These are phyloP conservation scores for Hypoxylon cercidicola DNA, from an alignment of 495 filamentous ascomycete species.

Conservation along the genomic window DNA sequence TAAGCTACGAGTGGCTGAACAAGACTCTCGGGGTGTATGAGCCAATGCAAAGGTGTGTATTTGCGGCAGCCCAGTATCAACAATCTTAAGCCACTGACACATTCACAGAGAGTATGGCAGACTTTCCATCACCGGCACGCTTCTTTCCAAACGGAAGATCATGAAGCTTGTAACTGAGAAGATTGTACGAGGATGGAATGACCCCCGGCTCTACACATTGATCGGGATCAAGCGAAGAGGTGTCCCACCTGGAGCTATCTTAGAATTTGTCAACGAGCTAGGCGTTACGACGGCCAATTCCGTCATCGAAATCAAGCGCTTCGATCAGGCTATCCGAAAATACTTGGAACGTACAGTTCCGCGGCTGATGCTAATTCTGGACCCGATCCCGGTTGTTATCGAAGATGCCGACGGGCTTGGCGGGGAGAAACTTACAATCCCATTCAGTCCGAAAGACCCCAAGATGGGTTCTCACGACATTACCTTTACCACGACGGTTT, in stretches of 20 bases:
- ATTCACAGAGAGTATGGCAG: slow-evolving; percentile 67
- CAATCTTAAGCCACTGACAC: slow-evolving; percentile 48
- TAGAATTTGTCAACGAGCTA: slow-evolving; percentile 87
- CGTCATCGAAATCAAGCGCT: slow-evolving; percentile 76
- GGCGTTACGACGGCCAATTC: slow-evolving; percentile 82
- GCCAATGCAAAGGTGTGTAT: slow-evolving; percentile 75
- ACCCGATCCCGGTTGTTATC: slow-evolving; percentile 82
- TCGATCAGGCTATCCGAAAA: slow-evolving; percentile 80
- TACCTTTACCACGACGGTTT: slow-evolving; percentile 84
- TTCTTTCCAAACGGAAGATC: slow-evolving; percentile 86
- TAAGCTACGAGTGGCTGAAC: slow-evolving; percentile 90
- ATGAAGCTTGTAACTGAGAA: slow-evolving; percentile 76
- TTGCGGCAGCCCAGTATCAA: background rate
- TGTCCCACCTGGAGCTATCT: slow-evolving; percentile 85
- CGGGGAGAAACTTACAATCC: slow-evolving; percentile 63
- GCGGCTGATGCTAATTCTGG: slow-evolving; percentile 85
- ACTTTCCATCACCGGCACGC: slow-evolving; percentile 81
- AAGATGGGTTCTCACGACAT: slow-evolving; percentile 62
- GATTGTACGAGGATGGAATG: slow-evolving; percentile 85
- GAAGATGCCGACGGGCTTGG: slow-evolving; percentile 78
- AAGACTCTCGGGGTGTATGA: slow-evolving; percentile 75
- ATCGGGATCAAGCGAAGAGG: slow-evolving; percentile 84
- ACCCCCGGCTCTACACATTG: slow-evolving; percentile 89
- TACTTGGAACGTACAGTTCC: slow-evolving; percentile 88
- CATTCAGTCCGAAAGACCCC: slow-evolving; percentile 80